Evolutionary conservation across 495 filamentous ascomycete genomes (phyloP).

Genomic region (Patellaria atrata): DNA sequence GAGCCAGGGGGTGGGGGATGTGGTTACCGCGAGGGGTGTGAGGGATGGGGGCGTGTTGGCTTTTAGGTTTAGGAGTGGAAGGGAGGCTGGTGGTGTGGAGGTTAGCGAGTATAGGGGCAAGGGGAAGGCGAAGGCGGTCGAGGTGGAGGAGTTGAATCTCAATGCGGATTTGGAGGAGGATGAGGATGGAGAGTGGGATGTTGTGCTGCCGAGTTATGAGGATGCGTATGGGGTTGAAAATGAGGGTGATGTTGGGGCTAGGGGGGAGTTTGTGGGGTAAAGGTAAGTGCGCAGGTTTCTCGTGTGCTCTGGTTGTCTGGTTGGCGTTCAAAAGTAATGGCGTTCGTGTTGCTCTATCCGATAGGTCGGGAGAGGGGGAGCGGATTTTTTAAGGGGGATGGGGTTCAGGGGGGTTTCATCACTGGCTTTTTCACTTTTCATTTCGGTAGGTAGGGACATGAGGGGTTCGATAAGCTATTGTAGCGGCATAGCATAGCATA

Average conservation of each 20-base stretch:
- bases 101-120: slow-evolving; percentile 10
- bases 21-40: slow-evolving; percentile 36
- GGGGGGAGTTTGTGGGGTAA: slow-evolving; percentile 13
- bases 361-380: too few species aligned
- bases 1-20: slow-evolving; percentile 26
- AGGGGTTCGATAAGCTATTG: too few species aligned
- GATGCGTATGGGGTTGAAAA: slow-evolving; percentile 33
- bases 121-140: slow-evolving; percentile 3
- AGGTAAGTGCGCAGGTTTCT: too few species aligned
- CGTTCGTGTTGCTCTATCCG: too few species aligned
- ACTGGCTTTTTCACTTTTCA: too few species aligned
- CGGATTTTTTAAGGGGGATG: too few species aligned
- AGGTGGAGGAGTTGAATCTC: slow-evolving; percentile 13
- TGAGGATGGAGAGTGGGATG: slow-evolving; percentile 45
- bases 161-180: slow-evolving; percentile 19
- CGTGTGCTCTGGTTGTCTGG: too few species aligned
- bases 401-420: too few species aligned
- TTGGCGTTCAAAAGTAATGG: too few species aligned
- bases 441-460: too few species aligned
- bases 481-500: too few species aligned
- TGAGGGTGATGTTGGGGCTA: slow-evolving; percentile 10
- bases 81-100: slow-evolving; percentile 16
- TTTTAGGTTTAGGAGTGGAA: slow-evolving; percentile 52
- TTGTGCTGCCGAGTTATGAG: slow-evolving; percentile 47
- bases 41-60: slow-evolving; percentile 48